A percentile compares a stretch with the other conserved stretches of the same genome.
phyloP scores from a whole-genome alignment of 768 basidiomycete species.

The Candolleomyces aberdarensis region DNA sequence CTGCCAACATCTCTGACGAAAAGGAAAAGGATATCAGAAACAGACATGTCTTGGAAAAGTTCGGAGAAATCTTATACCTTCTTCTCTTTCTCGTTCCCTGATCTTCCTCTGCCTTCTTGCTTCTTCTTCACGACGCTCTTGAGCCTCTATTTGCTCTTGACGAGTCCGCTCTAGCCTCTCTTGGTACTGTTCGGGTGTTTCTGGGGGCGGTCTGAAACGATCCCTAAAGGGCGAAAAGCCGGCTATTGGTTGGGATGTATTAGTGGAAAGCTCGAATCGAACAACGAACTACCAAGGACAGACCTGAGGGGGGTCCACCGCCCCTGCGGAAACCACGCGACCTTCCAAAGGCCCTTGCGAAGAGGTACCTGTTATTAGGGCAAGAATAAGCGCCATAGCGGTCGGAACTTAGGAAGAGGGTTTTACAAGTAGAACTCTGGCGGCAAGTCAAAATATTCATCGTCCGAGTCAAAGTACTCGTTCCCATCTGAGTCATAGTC shows the following conservation, averaged over 20 bases:
- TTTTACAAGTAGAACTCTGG: too few species aligned
- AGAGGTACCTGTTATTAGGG: too few species aligned
- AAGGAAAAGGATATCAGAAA: not conserved
- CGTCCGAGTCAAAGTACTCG: constrained; percentile 28
- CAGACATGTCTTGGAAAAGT: not conserved
- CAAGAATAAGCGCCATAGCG: too few species aligned
- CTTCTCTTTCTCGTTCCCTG: constrained; percentile 49
- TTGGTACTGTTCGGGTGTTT: constrained; percentile 51
- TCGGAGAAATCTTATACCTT: constrained; percentile 32
- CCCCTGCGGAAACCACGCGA: too few species aligned
- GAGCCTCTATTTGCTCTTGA: constrained; percentile 54
- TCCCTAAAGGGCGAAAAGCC: too few species aligned
- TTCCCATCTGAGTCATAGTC: constrained; percentile 29
- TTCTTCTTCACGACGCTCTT: constrained; percentile 50
- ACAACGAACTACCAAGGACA: too few species aligned
- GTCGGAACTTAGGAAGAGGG: too few species aligned
- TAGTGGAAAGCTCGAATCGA: too few species aligned
- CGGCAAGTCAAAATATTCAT: constrained; percentile 15
- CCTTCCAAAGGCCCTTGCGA: too few species aligned
- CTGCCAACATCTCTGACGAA: constrained; percentile 47
- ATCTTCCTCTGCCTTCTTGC: constrained; percentile 45
- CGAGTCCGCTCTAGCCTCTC: constrained; percentile 46
- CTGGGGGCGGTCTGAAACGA: constrained; percentile 20
- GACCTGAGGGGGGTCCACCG: too few species aligned
- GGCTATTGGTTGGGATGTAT: too few species aligned